Conservation (phyloP, 2,329 filamentous ascomycete species). For the Sphaerulina musiva region DNA sequence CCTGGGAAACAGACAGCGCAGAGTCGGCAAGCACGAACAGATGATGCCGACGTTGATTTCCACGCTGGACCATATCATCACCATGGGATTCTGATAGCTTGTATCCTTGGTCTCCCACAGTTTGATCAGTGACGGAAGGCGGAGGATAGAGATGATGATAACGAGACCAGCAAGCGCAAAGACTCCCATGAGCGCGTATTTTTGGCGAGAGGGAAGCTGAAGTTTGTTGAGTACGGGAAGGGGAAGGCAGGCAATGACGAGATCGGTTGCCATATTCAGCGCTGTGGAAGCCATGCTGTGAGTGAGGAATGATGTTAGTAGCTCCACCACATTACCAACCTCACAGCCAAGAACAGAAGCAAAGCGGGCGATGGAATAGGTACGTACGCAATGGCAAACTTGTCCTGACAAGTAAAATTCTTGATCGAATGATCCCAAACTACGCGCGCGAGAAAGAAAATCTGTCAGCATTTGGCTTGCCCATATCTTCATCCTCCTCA, state of each 20-base stretch:
- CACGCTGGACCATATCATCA: conserved; percentile 31
- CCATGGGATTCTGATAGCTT: conserved; percentile 28
- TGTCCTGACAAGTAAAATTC: conserved; percentile 7
- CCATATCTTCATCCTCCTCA: conserved; percentile 14
- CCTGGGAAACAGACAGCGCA: conserved; percentile 33
- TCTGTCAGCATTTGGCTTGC: conserved; percentile 31
- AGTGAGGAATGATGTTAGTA: neutral
- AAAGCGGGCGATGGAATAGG: too few species aligned
- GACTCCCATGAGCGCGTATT: conserved; percentile 31
- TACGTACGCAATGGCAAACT: conserved; percentile 15
- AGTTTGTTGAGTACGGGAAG: conserved; percentile 31
- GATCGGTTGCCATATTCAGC: conserved; percentile 35
- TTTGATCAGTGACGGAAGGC: conserved; percentile 26
- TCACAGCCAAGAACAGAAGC: too few species aligned
- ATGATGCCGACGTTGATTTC: conserved; percentile 35
- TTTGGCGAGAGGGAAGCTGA: conserved; percentile 29
- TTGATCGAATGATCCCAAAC: conserved; percentile 12
- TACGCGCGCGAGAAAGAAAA: conserved; percentile 20
- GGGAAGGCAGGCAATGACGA: conserved; percentile 32
- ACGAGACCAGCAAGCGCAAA: conserved; percentile 33
- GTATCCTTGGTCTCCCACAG: conserved; percentile 24
- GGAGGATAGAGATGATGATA: conserved; percentile 31
- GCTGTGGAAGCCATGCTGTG: conserved; percentile 31
- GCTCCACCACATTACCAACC: too few species aligned
- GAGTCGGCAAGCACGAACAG: conserved; percentile 34